Percentiles rank a stretch among this genome's conserved stretches.
phyloP scores from a whole-genome alignment of 768 basidiomycete species.

The Leccinum variicolor region DNA sequence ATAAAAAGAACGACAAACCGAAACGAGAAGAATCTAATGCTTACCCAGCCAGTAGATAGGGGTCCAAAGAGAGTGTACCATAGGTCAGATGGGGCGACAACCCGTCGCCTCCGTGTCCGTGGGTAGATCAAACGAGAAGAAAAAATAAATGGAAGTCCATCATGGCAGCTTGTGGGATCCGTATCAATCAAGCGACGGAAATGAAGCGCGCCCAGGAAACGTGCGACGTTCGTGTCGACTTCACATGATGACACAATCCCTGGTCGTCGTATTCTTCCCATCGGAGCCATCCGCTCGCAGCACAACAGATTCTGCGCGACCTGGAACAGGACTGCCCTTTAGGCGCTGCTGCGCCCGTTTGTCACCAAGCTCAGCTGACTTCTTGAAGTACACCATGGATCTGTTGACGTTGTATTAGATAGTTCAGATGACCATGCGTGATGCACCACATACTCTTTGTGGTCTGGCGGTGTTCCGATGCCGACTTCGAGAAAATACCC shows the following conservation, averaged over 20 bases:
- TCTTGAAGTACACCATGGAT: constrained; percentile 80
- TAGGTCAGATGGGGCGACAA: constrained; percentile 6
- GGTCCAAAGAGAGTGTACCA: constrained; percentile 3
- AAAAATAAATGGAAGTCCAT: not conserved
- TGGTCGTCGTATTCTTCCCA: constrained; percentile 52
- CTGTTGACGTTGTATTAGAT: constrained; percentile 34
- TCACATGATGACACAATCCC: constrained; percentile 89
- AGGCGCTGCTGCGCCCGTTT: constrained; percentile 89
- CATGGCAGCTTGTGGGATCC: not conserved
- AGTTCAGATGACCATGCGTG: constrained; percentile 2
- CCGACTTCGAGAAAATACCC: constrained; percentile 98
- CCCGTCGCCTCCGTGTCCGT: constrained; percentile 12
- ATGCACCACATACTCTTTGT: constrained; percentile 53
- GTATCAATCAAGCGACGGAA: constrained; percentile 7
- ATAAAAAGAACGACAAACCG: constrained; percentile 6
- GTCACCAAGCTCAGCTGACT: constrained; percentile 89
- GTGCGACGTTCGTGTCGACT: constrained; percentile 1
- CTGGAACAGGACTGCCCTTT: constrained; percentile 55
- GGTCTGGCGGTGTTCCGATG: constrained; percentile 70
- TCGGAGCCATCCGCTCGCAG: constrained; percentile 49
- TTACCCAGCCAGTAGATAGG: constrained; percentile 3
- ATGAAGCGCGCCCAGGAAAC: constrained; percentile 11
- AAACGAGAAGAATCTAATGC: not conserved
- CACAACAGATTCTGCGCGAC: constrained; percentile 59
- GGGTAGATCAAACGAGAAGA: constrained; percentile 10